These are phyloP conservation scores for Pleurotus sapidus DNA, from an alignment of 768 basidiomycete species.

Conservation along the genomic window DNA sequence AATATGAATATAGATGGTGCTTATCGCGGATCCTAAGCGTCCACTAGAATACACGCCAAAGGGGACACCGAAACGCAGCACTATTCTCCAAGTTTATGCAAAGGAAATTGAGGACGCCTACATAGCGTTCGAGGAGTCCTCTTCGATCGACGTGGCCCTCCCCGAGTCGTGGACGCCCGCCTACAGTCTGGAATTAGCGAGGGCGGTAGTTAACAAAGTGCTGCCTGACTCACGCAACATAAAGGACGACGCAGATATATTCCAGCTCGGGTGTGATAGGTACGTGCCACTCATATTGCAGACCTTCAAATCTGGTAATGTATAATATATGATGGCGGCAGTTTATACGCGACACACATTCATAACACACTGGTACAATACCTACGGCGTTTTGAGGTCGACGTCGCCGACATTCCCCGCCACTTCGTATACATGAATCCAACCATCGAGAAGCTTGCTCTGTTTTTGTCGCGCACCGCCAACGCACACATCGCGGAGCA, in stretches of 20 bases:
- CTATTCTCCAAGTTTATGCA: constrained; percentile 18
- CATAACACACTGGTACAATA: constrained; percentile 29
- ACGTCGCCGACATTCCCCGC: constrained; percentile 1
- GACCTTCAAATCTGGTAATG: background rate
- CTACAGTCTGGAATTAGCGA: constrained; percentile 17
- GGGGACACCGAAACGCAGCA: constrained; percentile 23
- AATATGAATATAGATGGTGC: constrained; percentile 12
- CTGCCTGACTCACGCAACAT: constrained; percentile 19
- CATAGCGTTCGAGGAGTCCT: constrained; percentile 20
- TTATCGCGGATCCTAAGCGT: constrained; percentile 24
- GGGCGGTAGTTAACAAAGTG: constrained; percentile 17
- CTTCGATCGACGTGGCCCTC: constrained; percentile 16
- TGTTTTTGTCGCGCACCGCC: background rate
- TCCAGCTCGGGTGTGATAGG: constrained; percentile 33
- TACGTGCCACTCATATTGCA: constrained; percentile 6
- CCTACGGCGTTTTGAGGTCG: constrained; percentile 9
- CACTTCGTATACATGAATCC: constrained; percentile 19
- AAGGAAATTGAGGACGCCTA: constrained; percentile 18
- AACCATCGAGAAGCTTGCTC: constrained; percentile 14
- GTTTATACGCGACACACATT: constrained; percentile 29
- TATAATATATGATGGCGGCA: constrained; percentile 9
- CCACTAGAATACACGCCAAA: constrained; percentile 31
- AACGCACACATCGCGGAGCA: background rate
- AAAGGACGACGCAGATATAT: constrained; percentile 25
- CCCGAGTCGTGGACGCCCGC: constrained; percentile 16